phyloP scores from a whole-genome alignment of 352 stramenopile genomes.

The Globisporangium solare region DNA sequence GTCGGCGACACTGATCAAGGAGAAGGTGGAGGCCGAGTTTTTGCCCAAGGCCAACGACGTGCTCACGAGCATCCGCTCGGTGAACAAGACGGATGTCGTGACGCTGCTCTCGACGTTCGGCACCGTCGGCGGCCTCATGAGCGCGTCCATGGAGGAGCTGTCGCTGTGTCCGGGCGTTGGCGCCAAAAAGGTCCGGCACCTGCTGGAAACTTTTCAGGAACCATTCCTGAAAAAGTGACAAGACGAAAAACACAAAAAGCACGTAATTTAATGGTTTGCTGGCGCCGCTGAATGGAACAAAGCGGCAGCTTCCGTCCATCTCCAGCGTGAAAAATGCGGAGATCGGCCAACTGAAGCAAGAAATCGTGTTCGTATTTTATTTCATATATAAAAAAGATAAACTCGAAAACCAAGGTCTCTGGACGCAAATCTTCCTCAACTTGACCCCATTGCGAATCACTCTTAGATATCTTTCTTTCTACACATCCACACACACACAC shows the following conservation, averaged over 20 bases:
- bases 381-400: too few relatives aligned
- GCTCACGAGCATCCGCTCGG: conserved; percentile 83
- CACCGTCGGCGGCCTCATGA: conserved; percentile 80
- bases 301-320: too few relatives aligned
- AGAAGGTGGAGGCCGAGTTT: conserved; percentile 90
- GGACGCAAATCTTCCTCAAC: too few relatives aligned
- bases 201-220: conserved; percentile 93
- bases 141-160: conserved; percentile 91
- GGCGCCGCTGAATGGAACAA: not conserved
- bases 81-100: conserved; percentile 96
- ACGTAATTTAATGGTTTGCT: not conserved
- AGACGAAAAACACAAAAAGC: not conserved
- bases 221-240: conserved; percentile 80
- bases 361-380: too few relatives aligned
- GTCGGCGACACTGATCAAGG: conserved; percentile 92
- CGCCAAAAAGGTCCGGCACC: conserved; percentile 91
- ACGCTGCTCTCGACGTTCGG: conserved; percentile 92
- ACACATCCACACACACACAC: not conserved
- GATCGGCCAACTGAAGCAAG: too few relatives aligned
- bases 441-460: not conserved
- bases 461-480: conserved; percentile 18
- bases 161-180: conserved; percentile 92
- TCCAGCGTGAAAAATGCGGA: too few relatives aligned
- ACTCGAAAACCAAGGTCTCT: too few relatives aligned
- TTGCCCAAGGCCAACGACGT: conserved; percentile 89